Base-by-base conservation (phyloP, 139 green algal species). In the Picocystis salinarum region DNA sequence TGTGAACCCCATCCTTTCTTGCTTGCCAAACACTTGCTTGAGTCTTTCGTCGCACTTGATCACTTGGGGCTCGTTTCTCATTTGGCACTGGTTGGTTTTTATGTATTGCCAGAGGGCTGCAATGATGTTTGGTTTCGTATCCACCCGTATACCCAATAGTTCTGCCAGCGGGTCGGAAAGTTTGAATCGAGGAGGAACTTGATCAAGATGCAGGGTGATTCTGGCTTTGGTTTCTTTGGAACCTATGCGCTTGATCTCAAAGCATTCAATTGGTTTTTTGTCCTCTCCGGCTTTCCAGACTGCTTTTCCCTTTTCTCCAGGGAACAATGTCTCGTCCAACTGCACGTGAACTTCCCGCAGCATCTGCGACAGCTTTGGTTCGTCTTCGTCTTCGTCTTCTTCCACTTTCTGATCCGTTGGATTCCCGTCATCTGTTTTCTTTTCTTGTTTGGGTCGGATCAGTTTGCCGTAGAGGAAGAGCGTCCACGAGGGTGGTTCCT, bases 181-280 rank as follows among this genome's bases (percentile, higher is more conserved):
- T 15, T 15, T 37, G 15, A 37, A 37, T 37, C 31, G 15, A 37
- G 31, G 31, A 37, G 31, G 13, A 37, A 13, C 31, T 37, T 47
- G 18, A 50, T 10, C 19, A 49, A 25, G 11, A 55, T 63, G 37
- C 12, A 77, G 15, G 19, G 29, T 46, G 18, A 77, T 29, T n/a
- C 28, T 37, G 11, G 56, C 63, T 19, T 27, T 26, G 28, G 63
- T 47, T 26, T 56, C 53, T 42, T 64, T 33, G 12, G 37, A 50
- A 15, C 62, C 67, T 13, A 27, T 4, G 22, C 67, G 54, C 53
- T 62, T 59, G 42, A 70, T 20, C 29, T 73, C 62, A 25, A 73
- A 69, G n/a, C 48, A 50, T 12, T 70, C 51, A 6, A 33, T 30
- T 40, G 27, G 31, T 40, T 46, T 23, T 34, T 47, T 20, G 1